Base-by-base conservation (phyloP, 805 yeast genomes). In the Lipomyces sp. region DNA sequence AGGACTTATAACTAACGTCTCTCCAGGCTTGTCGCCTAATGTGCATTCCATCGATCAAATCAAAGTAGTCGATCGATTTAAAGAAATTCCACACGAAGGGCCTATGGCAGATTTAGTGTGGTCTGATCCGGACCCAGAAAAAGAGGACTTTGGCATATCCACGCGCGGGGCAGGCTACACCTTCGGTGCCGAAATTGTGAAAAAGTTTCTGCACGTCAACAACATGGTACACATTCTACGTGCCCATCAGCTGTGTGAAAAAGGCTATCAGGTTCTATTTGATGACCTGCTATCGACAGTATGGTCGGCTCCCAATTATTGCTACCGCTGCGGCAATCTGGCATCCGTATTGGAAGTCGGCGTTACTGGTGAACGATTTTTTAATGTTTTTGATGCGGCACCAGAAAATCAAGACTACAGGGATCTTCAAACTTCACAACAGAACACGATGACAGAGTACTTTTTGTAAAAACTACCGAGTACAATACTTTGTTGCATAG, bases 31-130 rank as follows among this genome's bases (percentile, higher is more conserved):
- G 4, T 86, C 96, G 3, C 99, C 99, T 0, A 86, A 89, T 57
- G 87, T 95, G 41, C 98, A 91, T 64, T 86, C 93, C 6, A 77
- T 93, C 21, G 97, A 93, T 65, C 97, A 95, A 59, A 87, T 93
- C 45, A 76, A 85, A 57, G 82, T 93, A 14, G 83, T 95, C 7
- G 98, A 93, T 68, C 68, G 99, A 52, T 91, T 89, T 65, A 80
- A 83, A 58, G 99, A 93, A 66, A 88, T 95, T 11, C 99, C 99
- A 0, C 98, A 95, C 61, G 98, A 93, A 66, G 99, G 99, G 0
- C 95, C 97, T 14, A 93, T 93, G 97, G 98, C 98, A 1, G 99
- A 93, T 67, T 72, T 93, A 44, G 98, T 93, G 18, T 93, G 99
- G 99, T 83, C 93, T 21, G 99, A 93, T 65, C 99, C 99, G 0